Percentiles rank a stretch among this genome's conserved stretches.
These are phyloP conservation scores for Pestalotiopsis sp. DNA, from an alignment of 2,329 filamentous ascomycete species.

Conservation along the genomic window DNA sequence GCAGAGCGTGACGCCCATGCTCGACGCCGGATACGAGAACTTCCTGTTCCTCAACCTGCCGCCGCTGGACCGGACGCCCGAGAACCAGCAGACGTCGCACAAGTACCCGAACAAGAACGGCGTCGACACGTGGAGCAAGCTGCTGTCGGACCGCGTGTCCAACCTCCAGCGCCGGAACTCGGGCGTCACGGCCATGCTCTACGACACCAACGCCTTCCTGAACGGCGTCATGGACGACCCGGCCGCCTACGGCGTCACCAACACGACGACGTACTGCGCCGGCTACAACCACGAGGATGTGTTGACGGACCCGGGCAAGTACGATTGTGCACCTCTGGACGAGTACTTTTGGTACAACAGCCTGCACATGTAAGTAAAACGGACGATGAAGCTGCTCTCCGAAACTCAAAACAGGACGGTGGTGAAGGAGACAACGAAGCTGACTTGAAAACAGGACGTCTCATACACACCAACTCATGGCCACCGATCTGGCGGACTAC, in stretches of 20 bases:
- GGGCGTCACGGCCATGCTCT: slow-evolving; percentile 24
- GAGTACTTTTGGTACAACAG: slow-evolving; percentile 33
- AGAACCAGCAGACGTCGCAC: slow-evolving; percentile 30
- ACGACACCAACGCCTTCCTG: slow-evolving; percentile 32
- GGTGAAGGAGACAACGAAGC: neutral
- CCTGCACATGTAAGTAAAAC: slow-evolving; percentile 25
- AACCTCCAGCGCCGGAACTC: slow-evolving; percentile 29
- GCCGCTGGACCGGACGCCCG: slow-evolving; percentile 45
- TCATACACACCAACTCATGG: slow-evolving; percentile 18
- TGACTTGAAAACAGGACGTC: slow-evolving; percentile 14
- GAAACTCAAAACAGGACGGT: neutral
- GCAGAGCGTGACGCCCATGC: slow-evolving; percentile 38
- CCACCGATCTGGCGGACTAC: slow-evolving; percentile 14
- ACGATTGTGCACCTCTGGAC: slow-evolving; percentile 27
- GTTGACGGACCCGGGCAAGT: slow-evolving; percentile 20
- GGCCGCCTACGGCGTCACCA: slow-evolving; percentile 24
- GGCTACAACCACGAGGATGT: slow-evolving; percentile 25
- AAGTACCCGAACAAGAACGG: slow-evolving; percentile 45
- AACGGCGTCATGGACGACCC: slow-evolving; percentile 29
- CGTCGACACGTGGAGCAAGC: slow-evolving; percentile 43
- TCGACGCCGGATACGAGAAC: slow-evolving; percentile 49
- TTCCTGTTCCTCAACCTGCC: slow-evolving; percentile 53
- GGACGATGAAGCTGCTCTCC: neutral
- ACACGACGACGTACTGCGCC: slow-evolving; percentile 27
- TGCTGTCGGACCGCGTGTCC: slow-evolving; percentile 33